Base-by-base conservation (phyloP, 148 eudicot genomes). In the Heliamphora exappendiculata region DNA sequence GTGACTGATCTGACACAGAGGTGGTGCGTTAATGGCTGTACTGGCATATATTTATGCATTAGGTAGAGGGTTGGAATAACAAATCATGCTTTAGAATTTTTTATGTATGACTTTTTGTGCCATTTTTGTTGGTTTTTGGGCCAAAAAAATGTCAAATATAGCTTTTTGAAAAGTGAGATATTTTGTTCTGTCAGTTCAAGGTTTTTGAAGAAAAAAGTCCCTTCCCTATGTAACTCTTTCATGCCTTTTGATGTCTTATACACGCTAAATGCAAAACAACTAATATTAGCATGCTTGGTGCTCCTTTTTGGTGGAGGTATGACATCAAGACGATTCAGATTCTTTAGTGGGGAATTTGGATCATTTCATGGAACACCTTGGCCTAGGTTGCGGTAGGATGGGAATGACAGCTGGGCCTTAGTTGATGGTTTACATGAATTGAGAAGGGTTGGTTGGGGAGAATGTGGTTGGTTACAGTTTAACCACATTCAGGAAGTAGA, bases 1-100 rank as follows among this genome's bases (percentile, higher is more conserved):
- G 62, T 53, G 75, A 76, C 80, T 77, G 75, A 68, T 78, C 75
- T 83, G 70, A 68, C 80, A 68, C 80, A 42, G 17, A 75, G 68
- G 64, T 81, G 75, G 75, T 74, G 74, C 69, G 31, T 41, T 78
- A 67, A 17, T 20, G 57, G 74, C 62, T 49, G 12, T 19, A 45
- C 31, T 3, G 51, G 20, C 62, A 26, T 49, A 28, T 44, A 7
- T 2, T 11, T 33, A 45, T 64, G 70, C 55, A 19, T 33, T 62
- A 71, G 33, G 14, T 42, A 28, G 10, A 42, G 36, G 3, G 33
- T 16, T 11, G 14, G 37, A 22, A 63, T 20, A 29, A 22, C 62
- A 22, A 14, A 3, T 53, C 42, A 51, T 66, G 67, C 65, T 73
- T 51, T 13, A 17, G 4, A n/a, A 28, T 65, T 45, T 22, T 7